Evolutionary conservation across 2,329 filamentous ascomycete genomes (phyloP).

Genomic region (Penicillium sp.): DNA sequence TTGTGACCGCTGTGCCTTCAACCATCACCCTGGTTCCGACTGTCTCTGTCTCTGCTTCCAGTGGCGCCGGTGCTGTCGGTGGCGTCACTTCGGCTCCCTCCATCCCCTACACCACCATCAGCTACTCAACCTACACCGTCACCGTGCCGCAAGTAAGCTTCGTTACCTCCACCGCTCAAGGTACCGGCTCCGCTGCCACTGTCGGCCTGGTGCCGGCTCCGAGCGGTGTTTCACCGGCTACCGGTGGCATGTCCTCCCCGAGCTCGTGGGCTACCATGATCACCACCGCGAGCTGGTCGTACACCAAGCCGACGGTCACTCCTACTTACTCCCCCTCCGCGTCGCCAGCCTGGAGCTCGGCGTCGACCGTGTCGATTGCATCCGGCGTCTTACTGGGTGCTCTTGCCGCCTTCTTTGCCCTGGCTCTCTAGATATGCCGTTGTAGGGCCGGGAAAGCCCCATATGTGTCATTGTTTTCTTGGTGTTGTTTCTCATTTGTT

Average conservation of each 20-base stretch:
- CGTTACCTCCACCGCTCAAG: conserved; percentile 30
- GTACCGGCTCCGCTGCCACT: conserved; percentile 23
- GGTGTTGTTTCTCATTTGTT: not conserved
- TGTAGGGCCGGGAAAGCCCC: not conserved
- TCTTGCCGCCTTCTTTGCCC: conserved; percentile 4
- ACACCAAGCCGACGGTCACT: conserved; percentile 4
- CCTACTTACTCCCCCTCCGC: no score
- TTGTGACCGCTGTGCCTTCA: conserved; percentile 70
- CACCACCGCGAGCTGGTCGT: not conserved
- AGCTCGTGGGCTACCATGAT: conserved; percentile 14
- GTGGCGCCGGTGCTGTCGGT: conserved; percentile 45
- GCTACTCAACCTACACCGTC: conserved; percentile 41
- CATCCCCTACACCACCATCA: conserved; percentile 41
- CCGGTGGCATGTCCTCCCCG: conserved; percentile 19
- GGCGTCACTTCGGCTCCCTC: conserved; percentile 31
- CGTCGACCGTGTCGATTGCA: conserved; percentile 2
- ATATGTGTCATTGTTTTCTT: not conserved
- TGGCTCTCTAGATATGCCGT: conserved; percentile 3
- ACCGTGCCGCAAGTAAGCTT: conserved; percentile 48
- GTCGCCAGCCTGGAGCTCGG: conserved; percentile 1
- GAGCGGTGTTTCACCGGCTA: conserved; percentile 17
- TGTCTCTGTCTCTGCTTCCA: conserved; percentile 48
- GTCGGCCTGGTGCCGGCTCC: conserved; percentile 34
- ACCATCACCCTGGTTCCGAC: conserved; percentile 54
- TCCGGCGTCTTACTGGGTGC: conserved; percentile 3